phyloP scores from a whole-genome alignment of 2,329 filamentous ascomycete species.

The Clonostachys rhizophaga region DNA sequence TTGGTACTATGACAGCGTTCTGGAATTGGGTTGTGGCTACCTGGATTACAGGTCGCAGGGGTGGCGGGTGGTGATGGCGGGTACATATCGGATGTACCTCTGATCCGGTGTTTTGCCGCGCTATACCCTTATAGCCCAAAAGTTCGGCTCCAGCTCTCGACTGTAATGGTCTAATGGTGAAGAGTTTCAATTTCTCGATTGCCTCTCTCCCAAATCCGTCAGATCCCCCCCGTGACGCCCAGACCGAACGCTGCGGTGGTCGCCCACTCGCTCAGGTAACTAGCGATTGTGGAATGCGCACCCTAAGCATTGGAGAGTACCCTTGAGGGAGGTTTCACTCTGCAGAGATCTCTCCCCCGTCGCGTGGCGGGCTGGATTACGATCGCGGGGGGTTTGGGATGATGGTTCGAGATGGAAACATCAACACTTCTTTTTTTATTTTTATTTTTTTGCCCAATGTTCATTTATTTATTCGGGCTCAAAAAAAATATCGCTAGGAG shows the following conservation, averaged over 20 bases:
- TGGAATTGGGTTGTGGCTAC: background rate
- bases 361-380: constrained; percentile 67
- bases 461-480: background rate
- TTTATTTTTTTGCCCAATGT: constrained; percentile 18
- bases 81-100: too few relatives aligned
- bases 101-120: background rate
- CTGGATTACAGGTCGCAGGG: background rate
- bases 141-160: constrained; percentile 16
- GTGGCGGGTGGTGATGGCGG: too few relatives aligned
- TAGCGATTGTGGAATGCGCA: constrained; percentile 52
- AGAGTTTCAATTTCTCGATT: constrained; percentile 49
- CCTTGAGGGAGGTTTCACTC: constrained; percentile 69
- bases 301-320: constrained; percentile 66
- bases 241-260: constrained; percentile 65
- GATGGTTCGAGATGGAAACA: constrained; percentile 47
- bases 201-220: constrained; percentile 48
- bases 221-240: constrained; percentile 56
- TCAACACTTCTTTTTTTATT: constrained; percentile 38
- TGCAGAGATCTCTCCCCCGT: constrained; percentile 69
- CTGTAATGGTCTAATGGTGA: constrained; percentile 62
- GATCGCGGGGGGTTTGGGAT: constrained; percentile 54
- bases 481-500: background rate
- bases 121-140: background rate
- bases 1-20: too few relatives aligned
- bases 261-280: constrained; percentile 63